These are phyloP conservation scores for Schwanniomyces occidentalis DNA, from an alignment of 805 yeast species.

Conservation along the genomic window DNA sequence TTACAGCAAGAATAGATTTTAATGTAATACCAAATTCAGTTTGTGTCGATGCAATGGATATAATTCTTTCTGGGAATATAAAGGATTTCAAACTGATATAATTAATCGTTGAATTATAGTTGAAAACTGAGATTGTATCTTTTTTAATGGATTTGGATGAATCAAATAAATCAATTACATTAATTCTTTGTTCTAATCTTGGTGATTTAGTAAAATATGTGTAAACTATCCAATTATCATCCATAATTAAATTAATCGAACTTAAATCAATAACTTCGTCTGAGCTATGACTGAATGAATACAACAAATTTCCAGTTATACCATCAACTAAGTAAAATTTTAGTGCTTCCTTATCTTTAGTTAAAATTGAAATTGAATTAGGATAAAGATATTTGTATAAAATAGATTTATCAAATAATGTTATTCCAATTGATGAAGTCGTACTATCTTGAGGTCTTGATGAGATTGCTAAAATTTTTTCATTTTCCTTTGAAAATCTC, in stretches of 20 bases:
- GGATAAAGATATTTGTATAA: constrained; percentile 84
- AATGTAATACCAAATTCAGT: constrained; percentile 32
- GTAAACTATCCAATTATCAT: constrained; percentile 83
- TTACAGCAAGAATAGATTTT: constrained; percentile 60
- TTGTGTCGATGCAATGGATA: constrained; percentile 45
- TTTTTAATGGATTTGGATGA: constrained; percentile 24
- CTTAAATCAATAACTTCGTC: constrained; percentile 40
- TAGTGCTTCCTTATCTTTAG: constrained; percentile 30
- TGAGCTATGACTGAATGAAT: constrained; percentile 40
- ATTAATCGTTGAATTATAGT: constrained; percentile 42
- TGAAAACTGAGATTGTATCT: constrained; percentile 31
- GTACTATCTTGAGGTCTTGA: constrained; percentile 21
- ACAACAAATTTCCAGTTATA: constrained; percentile 64
- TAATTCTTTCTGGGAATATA: constrained; percentile 59
- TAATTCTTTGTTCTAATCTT: constrained; percentile 53
- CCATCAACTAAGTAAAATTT: constrained; percentile 61
- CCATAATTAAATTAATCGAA: constrained; percentile 56
- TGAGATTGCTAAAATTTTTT: constrained; percentile 17
- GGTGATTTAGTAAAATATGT: constrained; percentile 56
- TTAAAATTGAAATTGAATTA: constrained; percentile 54
- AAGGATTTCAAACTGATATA: constrained; percentile 54
- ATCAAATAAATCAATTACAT: constrained; percentile 79
- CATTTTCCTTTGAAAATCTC: constrained; percentile 22
- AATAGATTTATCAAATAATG: constrained; percentile 68
- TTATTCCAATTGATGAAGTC: constrained; percentile 61